phyloP scores from a whole-genome alignment of 345 rosid species.

The Isatis tinctoria region DNA sequence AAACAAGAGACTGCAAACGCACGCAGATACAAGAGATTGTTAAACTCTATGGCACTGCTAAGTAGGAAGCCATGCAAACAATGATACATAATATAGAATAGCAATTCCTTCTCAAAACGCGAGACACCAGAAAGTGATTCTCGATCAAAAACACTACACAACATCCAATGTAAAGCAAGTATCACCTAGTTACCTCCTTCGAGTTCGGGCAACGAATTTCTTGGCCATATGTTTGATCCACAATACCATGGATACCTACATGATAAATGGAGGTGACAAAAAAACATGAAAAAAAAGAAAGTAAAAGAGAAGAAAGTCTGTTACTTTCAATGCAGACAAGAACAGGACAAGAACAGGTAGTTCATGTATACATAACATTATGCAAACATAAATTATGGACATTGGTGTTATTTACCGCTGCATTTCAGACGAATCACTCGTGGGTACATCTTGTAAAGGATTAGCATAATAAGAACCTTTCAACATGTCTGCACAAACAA shows the following conservation, averaged over 20 bases:
- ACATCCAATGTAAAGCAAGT: conserved; percentile 4
- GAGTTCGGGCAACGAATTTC: conserved; percentile 64
- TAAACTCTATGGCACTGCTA: background rate
- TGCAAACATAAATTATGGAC: conserved; percentile 1
- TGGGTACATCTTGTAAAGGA: conserved; percentile 74
- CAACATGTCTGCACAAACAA: conserved; percentile 52
- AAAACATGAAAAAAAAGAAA: background rate
- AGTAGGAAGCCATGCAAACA: background rate
- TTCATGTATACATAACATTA: background rate
- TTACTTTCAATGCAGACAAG: background rate
- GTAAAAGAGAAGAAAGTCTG: background rate
- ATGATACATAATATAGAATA: background rate
- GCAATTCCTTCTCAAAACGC: background rate
- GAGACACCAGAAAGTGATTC: background rate
- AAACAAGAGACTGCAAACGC: background rate
- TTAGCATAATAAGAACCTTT: conserved; percentile 92
- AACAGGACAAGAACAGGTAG: background rate
- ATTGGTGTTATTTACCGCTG: conserved; percentile 42
- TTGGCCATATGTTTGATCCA: conserved; percentile 92
- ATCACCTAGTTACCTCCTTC: conserved; percentile 57
- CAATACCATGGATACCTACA: conserved; percentile 85
- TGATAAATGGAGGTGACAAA: conserved; percentile 2
- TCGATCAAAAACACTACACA: background rate
- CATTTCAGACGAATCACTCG: conserved; percentile 44
- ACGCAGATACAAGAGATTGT: background rate